Evolutionary conservation across 2,329 filamentous ascomycete species (phyloP).

Genomic region (Fusarium brevicatenulatum): DNA sequence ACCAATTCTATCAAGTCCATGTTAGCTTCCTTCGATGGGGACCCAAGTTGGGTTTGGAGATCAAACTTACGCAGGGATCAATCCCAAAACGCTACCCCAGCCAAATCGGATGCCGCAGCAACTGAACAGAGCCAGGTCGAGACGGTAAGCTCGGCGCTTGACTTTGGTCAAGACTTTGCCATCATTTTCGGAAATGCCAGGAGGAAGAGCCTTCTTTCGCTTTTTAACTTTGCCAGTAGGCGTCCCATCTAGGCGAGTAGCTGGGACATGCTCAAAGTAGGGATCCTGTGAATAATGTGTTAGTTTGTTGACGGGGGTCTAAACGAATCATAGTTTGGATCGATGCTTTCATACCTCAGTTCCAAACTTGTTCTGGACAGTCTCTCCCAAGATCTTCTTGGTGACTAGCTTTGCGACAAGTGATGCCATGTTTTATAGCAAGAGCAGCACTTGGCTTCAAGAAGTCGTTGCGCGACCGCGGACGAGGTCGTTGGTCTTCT

Average conservation of each 20-base stretch:
- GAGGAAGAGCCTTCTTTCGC: constrained; percentile 83
- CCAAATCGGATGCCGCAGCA: constrained; percentile 86
- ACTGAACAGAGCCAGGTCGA: constrained; percentile 87
- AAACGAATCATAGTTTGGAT: not conserved
- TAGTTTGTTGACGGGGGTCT: not conserved
- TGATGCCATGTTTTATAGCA: constrained; percentile 58
- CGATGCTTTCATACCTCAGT: constrained; percentile 56
- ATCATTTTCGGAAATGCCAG: constrained; percentile 85
- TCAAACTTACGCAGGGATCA: constrained; percentile 79
- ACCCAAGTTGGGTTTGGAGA: not conserved
- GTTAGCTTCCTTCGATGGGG: constrained; percentile 35
- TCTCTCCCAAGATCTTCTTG: constrained; percentile 68
- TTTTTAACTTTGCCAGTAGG: constrained; percentile 80
- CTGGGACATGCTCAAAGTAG: constrained; percentile 84
- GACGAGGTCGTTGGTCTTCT: not conserved
- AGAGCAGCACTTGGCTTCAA: not conserved
- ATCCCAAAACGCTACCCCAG: constrained; percentile 86
- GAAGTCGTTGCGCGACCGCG: not conserved
- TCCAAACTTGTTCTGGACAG: constrained; percentile 66
- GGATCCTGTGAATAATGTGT: constrained; percentile 72
- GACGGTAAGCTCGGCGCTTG: constrained; percentile 83
- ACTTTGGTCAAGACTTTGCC: constrained; percentile 84
- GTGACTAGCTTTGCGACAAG: constrained; percentile 64
- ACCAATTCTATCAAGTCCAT: constrained; percentile 65
- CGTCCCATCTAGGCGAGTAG: constrained; percentile 73